Evolutionary conservation across 2,329 filamentous ascomycete species (phyloP).

Genomic region (Clathrospora elynae): DNA sequence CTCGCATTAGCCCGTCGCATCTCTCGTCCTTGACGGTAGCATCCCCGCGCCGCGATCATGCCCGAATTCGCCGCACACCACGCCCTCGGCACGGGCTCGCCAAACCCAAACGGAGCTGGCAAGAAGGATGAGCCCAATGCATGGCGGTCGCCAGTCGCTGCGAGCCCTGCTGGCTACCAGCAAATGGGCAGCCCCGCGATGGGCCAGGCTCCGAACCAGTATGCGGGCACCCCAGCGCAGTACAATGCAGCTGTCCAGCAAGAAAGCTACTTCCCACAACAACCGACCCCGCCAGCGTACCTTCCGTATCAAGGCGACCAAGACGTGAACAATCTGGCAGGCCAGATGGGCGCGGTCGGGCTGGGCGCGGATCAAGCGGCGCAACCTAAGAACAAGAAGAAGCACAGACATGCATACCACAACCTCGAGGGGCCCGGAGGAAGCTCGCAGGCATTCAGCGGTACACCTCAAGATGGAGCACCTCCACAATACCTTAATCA

Average conservation of each 20-base stretch:
- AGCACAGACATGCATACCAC: conserved; percentile 92
- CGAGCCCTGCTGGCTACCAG: conserved; percentile 52
- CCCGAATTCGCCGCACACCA: conserved; percentile 48
- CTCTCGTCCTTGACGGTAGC: conserved; percentile 17
- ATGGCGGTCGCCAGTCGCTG: conserved; percentile 51
- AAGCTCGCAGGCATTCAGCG: conserved; percentile 71
- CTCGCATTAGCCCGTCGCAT: conserved; percentile 15
- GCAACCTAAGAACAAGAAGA: conserved; percentile 73
- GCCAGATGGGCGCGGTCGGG: conserved; percentile 38
- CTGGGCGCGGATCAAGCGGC: conserved; percentile 50
- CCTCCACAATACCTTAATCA: conserved; percentile 65
- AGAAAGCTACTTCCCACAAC: conserved; percentile 52
- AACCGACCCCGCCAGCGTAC: conserved; percentile 32
- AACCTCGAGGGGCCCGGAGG: conserved; percentile 73
- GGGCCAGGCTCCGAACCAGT: conserved; percentile 39
- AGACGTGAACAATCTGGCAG: conserved; percentile 40
- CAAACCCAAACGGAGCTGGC: conserved; percentile 35
- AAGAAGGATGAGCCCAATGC: conserved; percentile 40
- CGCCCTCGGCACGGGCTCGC: conserved; percentile 39
- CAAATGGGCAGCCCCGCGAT: conserved; percentile 46
- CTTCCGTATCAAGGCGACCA: conserved; percentile 33
- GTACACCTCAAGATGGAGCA: conserved; percentile 64
- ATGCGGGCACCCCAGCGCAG: conserved; percentile 35
- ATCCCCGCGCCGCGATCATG: conserved; percentile 41
- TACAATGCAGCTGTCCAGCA: conserved; percentile 38